Evolutionary conservation across 1,284 basidiomycete species (phyloP).

Genomic region (Ganoderma boninense): DNA sequence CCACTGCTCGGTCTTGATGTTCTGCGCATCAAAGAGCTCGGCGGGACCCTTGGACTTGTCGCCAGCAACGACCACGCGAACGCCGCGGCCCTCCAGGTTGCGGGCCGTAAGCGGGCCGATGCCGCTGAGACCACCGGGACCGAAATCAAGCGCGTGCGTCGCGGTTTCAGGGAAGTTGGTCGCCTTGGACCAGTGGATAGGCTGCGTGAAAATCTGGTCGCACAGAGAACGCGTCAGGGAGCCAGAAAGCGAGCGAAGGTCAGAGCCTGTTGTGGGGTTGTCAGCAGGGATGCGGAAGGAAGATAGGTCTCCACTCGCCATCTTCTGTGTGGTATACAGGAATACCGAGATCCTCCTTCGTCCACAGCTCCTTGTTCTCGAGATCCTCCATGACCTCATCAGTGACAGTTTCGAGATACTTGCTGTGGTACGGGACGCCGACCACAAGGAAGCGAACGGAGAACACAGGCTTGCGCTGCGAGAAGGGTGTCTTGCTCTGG

Average conservation of each 20-base stretch:
- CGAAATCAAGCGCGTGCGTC: conserved; percentile 96
- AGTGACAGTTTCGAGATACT: conserved; percentile 82
- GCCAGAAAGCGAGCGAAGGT: conserved; percentile 71
- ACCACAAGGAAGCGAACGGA: conserved; percentile 94
- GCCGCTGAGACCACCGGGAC: conserved; percentile 92
- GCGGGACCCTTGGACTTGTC: conserved; percentile 87
- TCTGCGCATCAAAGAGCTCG: conserved; percentile 80
- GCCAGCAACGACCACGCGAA: conserved; percentile 87
- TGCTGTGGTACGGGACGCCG: conserved; percentile 95
- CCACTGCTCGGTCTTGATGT: conserved; percentile 83
- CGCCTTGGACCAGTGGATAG: conserved; percentile 93
- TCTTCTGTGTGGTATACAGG: conserved; percentile 94
- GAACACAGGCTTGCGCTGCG: conserved; percentile 95
- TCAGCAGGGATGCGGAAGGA: background rate
- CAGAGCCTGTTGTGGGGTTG: conserved; percentile 64
- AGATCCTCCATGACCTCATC: conserved; percentile 85
- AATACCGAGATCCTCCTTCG: conserved; percentile 77
- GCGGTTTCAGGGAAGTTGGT: conserved; percentile 89
- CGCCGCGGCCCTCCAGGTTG: conserved; percentile 93
- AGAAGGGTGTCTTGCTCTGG: conserved; percentile 94
- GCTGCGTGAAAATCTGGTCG: conserved; percentile 92
- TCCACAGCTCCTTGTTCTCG: conserved; percentile 83
- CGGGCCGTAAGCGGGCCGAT: conserved; percentile 92
- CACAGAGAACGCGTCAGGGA: conserved; percentile 87
- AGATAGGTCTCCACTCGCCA: conserved; percentile 60